phyloP scores from a whole-genome alignment of 495 filamentous ascomycete species.

The Ascodesmis nigricans region DNA sequence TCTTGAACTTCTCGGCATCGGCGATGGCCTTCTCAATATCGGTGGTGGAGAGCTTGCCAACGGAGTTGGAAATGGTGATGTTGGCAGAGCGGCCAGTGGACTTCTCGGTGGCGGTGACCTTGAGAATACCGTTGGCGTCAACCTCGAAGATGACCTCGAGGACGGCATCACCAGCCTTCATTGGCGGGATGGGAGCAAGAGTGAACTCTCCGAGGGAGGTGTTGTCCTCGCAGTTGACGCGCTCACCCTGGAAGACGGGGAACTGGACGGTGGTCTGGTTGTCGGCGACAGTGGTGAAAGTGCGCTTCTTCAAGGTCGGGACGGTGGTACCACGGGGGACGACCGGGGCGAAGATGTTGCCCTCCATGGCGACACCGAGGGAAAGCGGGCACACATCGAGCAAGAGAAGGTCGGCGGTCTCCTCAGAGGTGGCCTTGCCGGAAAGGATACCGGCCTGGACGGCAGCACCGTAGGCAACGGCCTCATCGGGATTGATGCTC shows the following conservation, averaged over 20 bases:
- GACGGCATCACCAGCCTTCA: slow-evolving; percentile 95
- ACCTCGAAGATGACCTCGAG: slow-evolving; percentile 98
- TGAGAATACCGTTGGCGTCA: slow-evolving; percentile 99
- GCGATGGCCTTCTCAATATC: slow-evolving; percentile 95
- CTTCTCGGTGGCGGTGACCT: slow-evolving; percentile 99
- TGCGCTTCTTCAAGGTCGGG: slow-evolving; percentile 82
- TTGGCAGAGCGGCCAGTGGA: slow-evolving; percentile 92
- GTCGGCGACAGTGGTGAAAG: slow-evolving; percentile 94
- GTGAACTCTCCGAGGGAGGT: slow-evolving; percentile 98
- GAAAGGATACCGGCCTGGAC: slow-evolving; percentile 97
- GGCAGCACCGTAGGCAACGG: slow-evolving; percentile 94
- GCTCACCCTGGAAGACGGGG: slow-evolving; percentile 95
- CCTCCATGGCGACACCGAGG: slow-evolving; percentile 98
- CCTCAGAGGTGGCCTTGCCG: slow-evolving; percentile 86
- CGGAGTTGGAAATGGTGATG: slow-evolving; percentile 99
- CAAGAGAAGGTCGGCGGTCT: slow-evolving; percentile 83
- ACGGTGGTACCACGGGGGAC: slow-evolving; percentile 78
- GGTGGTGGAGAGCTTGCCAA: slow-evolving; percentile 82
- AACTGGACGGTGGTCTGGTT: slow-evolving; percentile 95
- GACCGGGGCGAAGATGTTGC: slow-evolving; percentile 97
- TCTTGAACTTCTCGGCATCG: slow-evolving; percentile 99
- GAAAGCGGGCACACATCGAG: slow-evolving; percentile 95
- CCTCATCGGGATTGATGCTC: slow-evolving; percentile 98
- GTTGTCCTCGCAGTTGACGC: slow-evolving; percentile 99
- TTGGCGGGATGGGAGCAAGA: slow-evolving; percentile 82